Base-by-base conservation (phyloP, 495 filamentous ascomycete species). In the Hyaloscypha finlandica region DNA sequence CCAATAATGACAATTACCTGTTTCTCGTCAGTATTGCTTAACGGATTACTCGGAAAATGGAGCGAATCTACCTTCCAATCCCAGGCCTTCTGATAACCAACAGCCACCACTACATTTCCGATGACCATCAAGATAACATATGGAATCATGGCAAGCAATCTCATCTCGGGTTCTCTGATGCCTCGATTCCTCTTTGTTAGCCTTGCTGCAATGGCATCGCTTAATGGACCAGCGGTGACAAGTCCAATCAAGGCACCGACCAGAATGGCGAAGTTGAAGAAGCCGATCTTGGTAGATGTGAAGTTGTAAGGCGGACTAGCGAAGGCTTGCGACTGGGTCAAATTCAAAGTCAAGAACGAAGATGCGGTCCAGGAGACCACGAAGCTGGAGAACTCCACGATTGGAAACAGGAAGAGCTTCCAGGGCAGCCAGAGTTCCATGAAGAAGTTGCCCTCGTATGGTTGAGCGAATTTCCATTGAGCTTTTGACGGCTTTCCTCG, bases 331-430 rank as follows among this genome's bases (percentile, higher is more conserved):
- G 79, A 79, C 71, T 89, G 87, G 1, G 85, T 88, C 22, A 89
- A 76, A 74, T 89, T 90, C 62, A 88, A 66, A 4, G 82, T 85
- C 59, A 89, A 74, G 77, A 87, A 88, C 30, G 74, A 80, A 59
- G 80, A 85, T 35, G 84, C 86, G 30, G 80, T 80, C 85, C 86
- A 89, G 9, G 85, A 86, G 4, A 88, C 85, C 30, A 88, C 81
- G 74, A 89, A 89, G 31, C 82, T 79, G 12, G 86, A 77, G 60
- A 88, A 85, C 68, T 89, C 84, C 35, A 89, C 85, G 66, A 89
- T 89, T 0, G 86, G 86, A 74, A 86, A 89, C 12, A 79, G 71
- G 61, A 86, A 82, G 22, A 89, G 74, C 63, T 87, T 86, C 82
- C 84, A 86, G 4, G 87, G 87, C 45, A 85, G 79, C 58, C 57